These are phyloP conservation scores for Trifolium subterraneum DNA, from an alignment of 306 rosid genomes.

Conservation along the genomic window DNA sequence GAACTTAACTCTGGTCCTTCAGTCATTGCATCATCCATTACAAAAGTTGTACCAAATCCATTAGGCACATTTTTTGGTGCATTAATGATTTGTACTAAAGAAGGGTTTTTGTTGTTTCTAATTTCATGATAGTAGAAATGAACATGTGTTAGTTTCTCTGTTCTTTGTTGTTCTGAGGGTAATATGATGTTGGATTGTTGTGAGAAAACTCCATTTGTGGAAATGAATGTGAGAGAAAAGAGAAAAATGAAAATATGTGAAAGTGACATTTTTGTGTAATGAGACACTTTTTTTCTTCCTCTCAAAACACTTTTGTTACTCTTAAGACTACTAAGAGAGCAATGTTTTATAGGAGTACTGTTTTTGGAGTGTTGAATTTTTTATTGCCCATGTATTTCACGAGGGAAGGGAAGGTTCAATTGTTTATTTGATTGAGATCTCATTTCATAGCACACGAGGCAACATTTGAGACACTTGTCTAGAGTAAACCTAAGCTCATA, in stretches of 20 bases:
- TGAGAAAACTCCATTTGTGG: not conserved
- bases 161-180: not conserved
- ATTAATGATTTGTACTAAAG: conserved; percentile 29
- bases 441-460: too few relatives aligned
- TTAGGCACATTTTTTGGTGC: conserved; percentile 20
- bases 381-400: too few relatives aligned
- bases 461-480: too few relatives aligned
- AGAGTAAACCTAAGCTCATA: too few relatives aligned
- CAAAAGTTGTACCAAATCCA: conserved; percentile 38
- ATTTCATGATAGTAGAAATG: conserved; percentile 49
- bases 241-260: not conserved
- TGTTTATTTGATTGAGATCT: too few relatives aligned
- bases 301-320: not conserved
- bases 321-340: not conserved
- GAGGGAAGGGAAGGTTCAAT: too few relatives aligned
- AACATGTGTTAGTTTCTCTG: conserved; percentile 7
- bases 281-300: not conserved
- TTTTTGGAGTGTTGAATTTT: too few relatives aligned
- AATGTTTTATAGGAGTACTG: not conserved
- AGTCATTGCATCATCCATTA: conserved; percentile 45
- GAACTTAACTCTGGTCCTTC: conserved; percentile 43
- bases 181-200: conserved; percentile 29
- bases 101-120: not conserved
- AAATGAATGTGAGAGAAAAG: conserved; percentile 6
- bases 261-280: not conserved